phyloP scores from a whole-genome alignment of 768 basidiomycete species.

The Suillus fuscotomentosus region DNA sequence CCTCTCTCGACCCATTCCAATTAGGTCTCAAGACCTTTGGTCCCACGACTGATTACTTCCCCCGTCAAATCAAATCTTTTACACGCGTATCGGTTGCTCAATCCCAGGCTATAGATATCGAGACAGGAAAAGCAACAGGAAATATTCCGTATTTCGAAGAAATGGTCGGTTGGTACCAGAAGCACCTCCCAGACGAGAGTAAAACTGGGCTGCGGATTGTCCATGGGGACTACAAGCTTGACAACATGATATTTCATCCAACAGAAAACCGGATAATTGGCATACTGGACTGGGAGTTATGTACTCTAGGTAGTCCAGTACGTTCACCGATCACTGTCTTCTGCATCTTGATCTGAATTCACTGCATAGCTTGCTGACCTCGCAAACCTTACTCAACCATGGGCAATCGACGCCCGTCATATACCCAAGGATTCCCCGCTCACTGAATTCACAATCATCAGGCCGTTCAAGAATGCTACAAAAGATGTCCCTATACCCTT shows the following conservation, averaged over 20 bases:
- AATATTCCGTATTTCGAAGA: constrained; percentile 75
- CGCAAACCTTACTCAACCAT: constrained; percentile 86
- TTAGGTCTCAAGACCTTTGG: constrained; percentile 75
- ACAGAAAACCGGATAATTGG: constrained; percentile 91
- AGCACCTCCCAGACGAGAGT: constrained; percentile 73
- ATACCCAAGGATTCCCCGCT: constrained; percentile 28
- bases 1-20: constrained; percentile 57
- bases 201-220: constrained; percentile 82
- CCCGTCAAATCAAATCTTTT: constrained; percentile 91
- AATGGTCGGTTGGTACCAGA: constrained; percentile 73
- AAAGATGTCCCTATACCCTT: constrained; percentile 59
- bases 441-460: constrained; percentile 30
- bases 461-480: constrained; percentile 63
- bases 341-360: not conserved
- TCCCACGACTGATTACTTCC: constrained; percentile 79
- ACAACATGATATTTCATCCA: constrained; percentile 94
- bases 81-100: constrained; percentile 79
- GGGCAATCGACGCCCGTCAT: constrained; percentile 53
- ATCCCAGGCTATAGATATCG: constrained; percentile 63
- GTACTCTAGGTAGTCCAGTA: constrained; percentile 90
- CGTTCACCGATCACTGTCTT: constrained; percentile 21
- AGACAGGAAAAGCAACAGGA: constrained; percentile 58
- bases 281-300: constrained; percentile 97
- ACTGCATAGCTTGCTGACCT: constrained; percentile 75
- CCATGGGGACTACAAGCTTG: constrained; percentile 98